Evolutionary conservation across 1,284 basidiomycete genomes (phyloP).

Genomic region (Tremellales sp.): DNA sequence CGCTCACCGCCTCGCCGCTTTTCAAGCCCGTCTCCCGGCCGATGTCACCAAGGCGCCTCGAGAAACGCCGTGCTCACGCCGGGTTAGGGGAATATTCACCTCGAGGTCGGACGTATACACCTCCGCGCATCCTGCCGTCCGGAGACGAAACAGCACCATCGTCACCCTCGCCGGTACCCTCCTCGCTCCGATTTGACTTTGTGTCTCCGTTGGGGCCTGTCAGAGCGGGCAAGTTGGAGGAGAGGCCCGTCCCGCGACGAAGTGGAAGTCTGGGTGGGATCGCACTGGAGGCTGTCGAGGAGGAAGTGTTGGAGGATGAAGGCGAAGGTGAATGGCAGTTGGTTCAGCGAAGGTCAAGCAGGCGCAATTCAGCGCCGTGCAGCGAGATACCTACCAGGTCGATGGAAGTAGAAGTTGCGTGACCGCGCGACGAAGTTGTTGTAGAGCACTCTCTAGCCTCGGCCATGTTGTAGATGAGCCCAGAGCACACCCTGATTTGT

Average conservation of each 20-base stretch:
- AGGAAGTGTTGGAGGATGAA: slow-evolving; percentile 17
- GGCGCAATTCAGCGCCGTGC: slow-evolving; percentile 10
- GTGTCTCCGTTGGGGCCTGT: slow-evolving; percentile 37
- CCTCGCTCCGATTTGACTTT: slow-evolving; percentile 37
- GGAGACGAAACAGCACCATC: slow-evolving; percentile 40
- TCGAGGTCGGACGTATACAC: slow-evolving; percentile 35
- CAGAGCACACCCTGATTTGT: too few species aligned
- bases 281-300: slow-evolving; percentile 24
- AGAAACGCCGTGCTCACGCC: slow-evolving; percentile 24
- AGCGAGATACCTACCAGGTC: too few species aligned
- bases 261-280: slow-evolving; percentile 21
- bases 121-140: slow-evolving; percentile 36
- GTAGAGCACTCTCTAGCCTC: too few species aligned
- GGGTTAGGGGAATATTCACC: slow-evolving; percentile 36
- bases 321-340: slow-evolving; percentile 27
- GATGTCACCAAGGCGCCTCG: slow-evolving; percentile 30
- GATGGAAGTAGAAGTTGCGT: too few species aligned
- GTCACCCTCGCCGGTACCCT: slow-evolving; percentile 21
- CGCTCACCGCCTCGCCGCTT: too few species aligned
- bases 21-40: slow-evolving; percentile 17
- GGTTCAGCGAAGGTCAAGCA: slow-evolving; percentile 10
- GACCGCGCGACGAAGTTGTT: too few species aligned
- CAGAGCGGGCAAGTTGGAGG: slow-evolving; percentile 12
- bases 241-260: background rate
- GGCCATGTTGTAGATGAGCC: too few species aligned